Conservation (phyloP, 345 rosid genomes). For the Melastoma malabathricum region DNA sequence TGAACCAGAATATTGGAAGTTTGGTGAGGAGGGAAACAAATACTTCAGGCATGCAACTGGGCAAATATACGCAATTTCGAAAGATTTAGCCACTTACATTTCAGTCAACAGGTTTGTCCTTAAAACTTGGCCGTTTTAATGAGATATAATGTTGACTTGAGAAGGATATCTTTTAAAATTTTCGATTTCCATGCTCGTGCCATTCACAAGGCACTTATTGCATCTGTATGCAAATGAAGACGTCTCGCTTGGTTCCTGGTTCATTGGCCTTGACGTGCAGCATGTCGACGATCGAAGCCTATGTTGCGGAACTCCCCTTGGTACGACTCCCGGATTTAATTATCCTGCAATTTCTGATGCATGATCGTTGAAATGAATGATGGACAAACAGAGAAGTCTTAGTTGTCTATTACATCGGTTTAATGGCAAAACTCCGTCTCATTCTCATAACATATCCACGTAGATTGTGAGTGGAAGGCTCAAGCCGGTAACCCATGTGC, state of each 20-base stretch:
- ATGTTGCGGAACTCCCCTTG: slow-evolving; percentile 88
- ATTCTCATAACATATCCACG: not conserved
- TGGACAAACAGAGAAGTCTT: too few species aligned
- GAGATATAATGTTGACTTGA: too few species aligned
- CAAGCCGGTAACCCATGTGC: slow-evolving; percentile 74
- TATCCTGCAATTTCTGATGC: too few species aligned
- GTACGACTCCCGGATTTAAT: slow-evolving; percentile 19
- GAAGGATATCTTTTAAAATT: too few species aligned
- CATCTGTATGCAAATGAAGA: slow-evolving; percentile 93
- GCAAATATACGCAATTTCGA: slow-evolving; percentile 84
- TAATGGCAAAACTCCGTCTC: too few species aligned
- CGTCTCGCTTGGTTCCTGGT: slow-evolving; percentile 92
- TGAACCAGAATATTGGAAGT: slow-evolving; percentile 96
- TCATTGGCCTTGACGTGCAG: slow-evolving; percentile 90
- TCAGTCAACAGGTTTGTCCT: slow-evolving; percentile 56
- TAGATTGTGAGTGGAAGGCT: slow-evolving; percentile 76
- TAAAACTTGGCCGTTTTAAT: too few species aligned
- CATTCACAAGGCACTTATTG: slow-evolving; percentile 47
- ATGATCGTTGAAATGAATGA: too few species aligned
- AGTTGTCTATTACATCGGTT: too few species aligned
- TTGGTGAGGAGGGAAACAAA: slow-evolving; percentile 91
- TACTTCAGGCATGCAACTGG: slow-evolving; percentile 96
- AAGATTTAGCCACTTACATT: slow-evolving; percentile 83
- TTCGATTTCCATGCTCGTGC: too few species aligned
- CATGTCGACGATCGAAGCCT: slow-evolving; percentile 89